phyloP scores from a whole-genome alignment of 345 rosid species.

The Citrus australasica region DNA sequence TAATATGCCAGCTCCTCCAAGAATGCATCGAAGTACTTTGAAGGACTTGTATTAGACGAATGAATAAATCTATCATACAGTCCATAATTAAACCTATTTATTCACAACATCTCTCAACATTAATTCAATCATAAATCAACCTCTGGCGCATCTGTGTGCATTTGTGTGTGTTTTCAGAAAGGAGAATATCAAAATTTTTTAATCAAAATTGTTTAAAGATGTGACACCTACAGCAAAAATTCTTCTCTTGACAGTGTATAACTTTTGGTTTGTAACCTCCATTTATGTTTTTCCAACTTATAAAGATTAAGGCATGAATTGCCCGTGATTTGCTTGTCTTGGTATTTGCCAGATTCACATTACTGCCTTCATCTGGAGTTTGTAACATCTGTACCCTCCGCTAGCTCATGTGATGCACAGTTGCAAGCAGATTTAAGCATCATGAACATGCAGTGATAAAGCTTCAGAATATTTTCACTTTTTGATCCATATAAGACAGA shows the following conservation, averaged over 20 bases:
- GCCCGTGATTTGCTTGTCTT: neutral
- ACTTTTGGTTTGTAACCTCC: neutral
- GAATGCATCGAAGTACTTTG: neutral
- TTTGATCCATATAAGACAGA: neutral
- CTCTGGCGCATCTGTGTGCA: neutral
- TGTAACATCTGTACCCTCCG: neutral
- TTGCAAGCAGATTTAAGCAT: conserved; percentile 2
- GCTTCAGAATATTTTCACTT: neutral
- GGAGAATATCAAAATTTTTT: no score
- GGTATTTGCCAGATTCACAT: neutral
- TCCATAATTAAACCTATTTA: neutral
- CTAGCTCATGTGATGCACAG: neutral
- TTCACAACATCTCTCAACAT: neutral
- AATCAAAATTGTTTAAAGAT: neutral
- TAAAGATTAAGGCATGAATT: neutral
- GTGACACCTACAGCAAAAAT: neutral
- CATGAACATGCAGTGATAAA: neutral
- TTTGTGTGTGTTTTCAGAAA: neutral
- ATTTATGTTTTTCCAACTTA: neutral
- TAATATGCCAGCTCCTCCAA: neutral
- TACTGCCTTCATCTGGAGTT: neutral
- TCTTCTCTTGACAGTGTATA: neutral
- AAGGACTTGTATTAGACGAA: neutral
- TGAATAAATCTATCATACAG: neutral
- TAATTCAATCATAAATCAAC: neutral